Evolutionary conservation across 139 green algal genomes (phyloP).

Genomic region (Chloropicon primus): DNA sequence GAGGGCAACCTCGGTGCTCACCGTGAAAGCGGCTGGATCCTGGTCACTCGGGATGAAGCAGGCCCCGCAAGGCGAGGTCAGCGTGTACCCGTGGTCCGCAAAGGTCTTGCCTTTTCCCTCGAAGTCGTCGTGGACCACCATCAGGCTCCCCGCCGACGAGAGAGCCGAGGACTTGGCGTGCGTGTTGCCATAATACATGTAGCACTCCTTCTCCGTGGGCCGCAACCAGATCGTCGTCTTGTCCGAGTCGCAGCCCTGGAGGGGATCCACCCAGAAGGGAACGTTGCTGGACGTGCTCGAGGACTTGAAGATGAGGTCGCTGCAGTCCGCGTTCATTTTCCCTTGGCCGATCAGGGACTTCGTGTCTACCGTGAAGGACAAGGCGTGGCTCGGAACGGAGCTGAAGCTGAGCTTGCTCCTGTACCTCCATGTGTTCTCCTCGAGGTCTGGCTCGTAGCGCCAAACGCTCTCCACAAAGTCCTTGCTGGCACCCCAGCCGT

Average conservation of each 20-base stretch:
- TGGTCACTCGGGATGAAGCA: slow-evolving; percentile 3
- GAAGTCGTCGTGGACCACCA: slow-evolving; percentile 6
- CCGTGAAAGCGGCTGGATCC: slow-evolving; percentile 6
- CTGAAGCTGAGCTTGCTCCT: slow-evolving; percentile 3
- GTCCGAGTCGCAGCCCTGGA: background rate
- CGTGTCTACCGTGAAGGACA: slow-evolving; percentile 9
- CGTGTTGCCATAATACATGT: slow-evolving; percentile 11
- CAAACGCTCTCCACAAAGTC: background rate
- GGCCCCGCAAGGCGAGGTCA: background rate
- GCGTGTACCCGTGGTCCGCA: background rate
- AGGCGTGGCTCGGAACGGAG: background rate
- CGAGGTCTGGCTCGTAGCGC: background rate
- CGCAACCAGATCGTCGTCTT: slow-evolving; percentile 6
- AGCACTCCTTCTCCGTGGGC: background rate
- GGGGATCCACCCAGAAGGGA: slow-evolving; percentile 6
- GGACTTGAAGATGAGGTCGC: slow-evolving; percentile 6
- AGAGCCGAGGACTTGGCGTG: background rate
- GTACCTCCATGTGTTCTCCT: slow-evolving; percentile 3
- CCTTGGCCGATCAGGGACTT: slow-evolving; percentile 4
- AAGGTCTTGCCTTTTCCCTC: background rate
- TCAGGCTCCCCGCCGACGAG: background rate
- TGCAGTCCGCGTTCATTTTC: slow-evolving; percentile 12
- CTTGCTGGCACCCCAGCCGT: slow-evolving; percentile 6
- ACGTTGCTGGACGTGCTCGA: background rate
- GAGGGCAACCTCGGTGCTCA: background rate